These are phyloP conservation scores for Mycosphaerella arachidis DNA, from an alignment of 2,329 filamentous ascomycete species.

Conservation along the genomic window DNA sequence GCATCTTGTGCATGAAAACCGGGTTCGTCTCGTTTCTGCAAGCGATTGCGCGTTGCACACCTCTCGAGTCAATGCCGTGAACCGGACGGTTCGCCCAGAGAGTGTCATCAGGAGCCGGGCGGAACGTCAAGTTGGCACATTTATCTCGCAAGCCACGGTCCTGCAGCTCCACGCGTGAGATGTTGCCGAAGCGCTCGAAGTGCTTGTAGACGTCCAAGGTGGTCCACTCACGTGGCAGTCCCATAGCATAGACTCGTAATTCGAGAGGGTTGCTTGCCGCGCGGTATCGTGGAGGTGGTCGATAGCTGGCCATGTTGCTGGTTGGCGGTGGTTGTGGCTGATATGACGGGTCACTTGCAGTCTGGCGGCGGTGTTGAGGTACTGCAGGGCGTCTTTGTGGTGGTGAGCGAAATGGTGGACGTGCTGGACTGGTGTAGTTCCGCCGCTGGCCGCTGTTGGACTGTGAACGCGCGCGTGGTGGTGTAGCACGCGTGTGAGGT, in stretches of 20 bases:
- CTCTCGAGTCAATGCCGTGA: conserved; percentile 3
- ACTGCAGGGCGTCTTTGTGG: background rate
- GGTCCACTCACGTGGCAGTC: conserved; percentile 19
- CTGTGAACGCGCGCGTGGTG: background rate
- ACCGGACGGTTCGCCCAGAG: conserved; percentile 16
- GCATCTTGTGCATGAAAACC: conserved; percentile 6
- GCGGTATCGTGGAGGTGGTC: background rate
- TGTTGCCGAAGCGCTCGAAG: conserved; percentile 13
- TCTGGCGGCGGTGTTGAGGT: background rate
- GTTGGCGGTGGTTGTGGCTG: background rate
- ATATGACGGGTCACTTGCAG: background rate
- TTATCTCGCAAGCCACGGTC: background rate
- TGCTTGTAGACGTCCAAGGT: conserved; percentile 22
- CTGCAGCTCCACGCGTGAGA: conserved; percentile 22
- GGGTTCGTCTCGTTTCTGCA: conserved; percentile 6
- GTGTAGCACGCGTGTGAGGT: background rate
- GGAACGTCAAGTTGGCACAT: conserved; percentile 19
- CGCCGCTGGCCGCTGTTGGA: background rate
- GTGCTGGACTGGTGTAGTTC: background rate
- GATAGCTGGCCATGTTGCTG: background rate
- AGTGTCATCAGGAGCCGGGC: conserved; percentile 18
- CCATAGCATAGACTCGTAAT: conserved; percentile 10
- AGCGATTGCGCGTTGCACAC: background rate
- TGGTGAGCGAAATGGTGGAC: background rate
- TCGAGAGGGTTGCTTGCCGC: conserved; percentile 11